These are phyloP conservation scores for Arctium minus DNA, from an alignment of 129 eudicot genomes.

Conservation along the genomic window DNA sequence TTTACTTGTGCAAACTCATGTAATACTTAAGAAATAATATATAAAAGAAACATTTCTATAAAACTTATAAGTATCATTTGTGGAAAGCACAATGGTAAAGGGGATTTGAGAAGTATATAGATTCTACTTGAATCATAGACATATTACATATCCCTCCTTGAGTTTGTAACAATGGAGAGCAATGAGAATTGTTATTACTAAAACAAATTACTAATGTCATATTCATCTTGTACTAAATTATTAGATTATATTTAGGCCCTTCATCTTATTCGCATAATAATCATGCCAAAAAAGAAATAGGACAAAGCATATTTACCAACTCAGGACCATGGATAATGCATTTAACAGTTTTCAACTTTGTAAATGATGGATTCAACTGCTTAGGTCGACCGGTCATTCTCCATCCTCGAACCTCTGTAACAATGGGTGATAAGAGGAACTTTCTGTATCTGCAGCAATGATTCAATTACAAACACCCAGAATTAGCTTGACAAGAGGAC, in stretches of 20 bases:
- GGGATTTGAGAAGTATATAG: no score
- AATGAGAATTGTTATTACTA: no score
- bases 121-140: no score
- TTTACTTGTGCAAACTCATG: neutral
- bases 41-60: no score
- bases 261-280: neutral
- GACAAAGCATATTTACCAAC: neutral
- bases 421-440: neutral
- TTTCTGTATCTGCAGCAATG: neutral
- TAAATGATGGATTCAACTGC: neutral
- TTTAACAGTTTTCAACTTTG: neutral
- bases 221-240: no score
- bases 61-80: no score
- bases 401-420: conserved; percentile 18
- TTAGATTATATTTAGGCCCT: neutral
- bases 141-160: no score
- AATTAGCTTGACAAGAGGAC: neutral
- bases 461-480: neutral
- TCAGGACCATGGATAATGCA: conserved; percentile 4
- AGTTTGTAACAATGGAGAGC: no score
- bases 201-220: no score
- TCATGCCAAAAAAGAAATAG: neutral
- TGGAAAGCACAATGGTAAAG: no score
- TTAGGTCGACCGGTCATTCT: conserved; percentile 4
- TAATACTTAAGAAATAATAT: no score